Evolutionary conservation across 1,139 yeast species (phyloP), one percentile per base, ranked within the genome.

Genomic region (Debaryomyces psychrophilus): DNA sequence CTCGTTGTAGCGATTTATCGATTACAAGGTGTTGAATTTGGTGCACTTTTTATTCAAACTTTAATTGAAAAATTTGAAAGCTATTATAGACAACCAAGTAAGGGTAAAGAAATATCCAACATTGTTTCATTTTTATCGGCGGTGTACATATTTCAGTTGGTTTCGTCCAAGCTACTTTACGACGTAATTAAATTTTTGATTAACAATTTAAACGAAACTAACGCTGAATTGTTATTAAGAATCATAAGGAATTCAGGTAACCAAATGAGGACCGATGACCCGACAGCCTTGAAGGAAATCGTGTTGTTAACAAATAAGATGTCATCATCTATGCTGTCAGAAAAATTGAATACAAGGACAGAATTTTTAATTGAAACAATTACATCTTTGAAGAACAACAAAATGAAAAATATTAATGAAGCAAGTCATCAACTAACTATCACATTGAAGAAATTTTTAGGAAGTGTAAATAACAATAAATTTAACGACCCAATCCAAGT

Each of bases 221-320:
- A 87, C 53, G 89, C 96, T 1, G 98, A 92, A 56, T 67, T 89
- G 28, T 71, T 95, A 44, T 71, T 93, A 44, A 79, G 85, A 52
- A 72, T 93, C 20, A 73, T 93, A 18, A 79, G 87, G 44, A 82
- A 82, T 34, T 82, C 92, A 5, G 99, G 99, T 37, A 79, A 85
- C 14, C 90, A 89, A 60, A 80, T 95, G 67, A 81, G 99, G 57
- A 71, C 88, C 2, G 99, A 95, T 60, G 99, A 93, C 62, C 96
- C 98, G 1, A 67, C 80, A 6, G 85, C 97, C 0, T 73, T 95
- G 46, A 90, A 86, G 58, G 95, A 89, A 42, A 90, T 93, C 46
- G 82, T 92, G 7, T 50, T 79, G 2, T 67, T 90, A 46, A 83
- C 86, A 49, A 73, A 72, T 35, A 62, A 73, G 4, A 56, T 66